Percentiles rank a stretch among this genome's conserved stretches.
Conservation (phyloP, 306 rosid genomes). For the Prunus davidiana region DNA sequence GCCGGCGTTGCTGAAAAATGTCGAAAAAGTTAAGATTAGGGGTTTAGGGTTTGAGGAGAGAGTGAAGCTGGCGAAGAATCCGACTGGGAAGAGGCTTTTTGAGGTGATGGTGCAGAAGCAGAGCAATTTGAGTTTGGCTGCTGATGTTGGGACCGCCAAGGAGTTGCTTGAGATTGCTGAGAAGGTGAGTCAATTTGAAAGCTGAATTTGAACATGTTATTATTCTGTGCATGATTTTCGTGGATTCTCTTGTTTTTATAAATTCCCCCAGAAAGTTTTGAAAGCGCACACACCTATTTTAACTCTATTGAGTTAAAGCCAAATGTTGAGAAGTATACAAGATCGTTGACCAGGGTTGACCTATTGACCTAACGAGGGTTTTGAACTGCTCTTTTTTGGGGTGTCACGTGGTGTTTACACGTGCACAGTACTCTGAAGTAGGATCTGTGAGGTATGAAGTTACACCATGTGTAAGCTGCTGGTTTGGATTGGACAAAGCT, state of each 20-base stretch:
- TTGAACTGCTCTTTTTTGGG: not conserved
- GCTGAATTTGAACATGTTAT: not conserved
- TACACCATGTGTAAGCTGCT: not conserved
- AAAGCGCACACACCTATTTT: not conserved
- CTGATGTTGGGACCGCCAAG: constrained; percentile 80
- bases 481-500: not conserved
- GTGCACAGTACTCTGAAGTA: not conserved
- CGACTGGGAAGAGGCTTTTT: constrained; percentile 74
- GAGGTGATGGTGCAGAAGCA: constrained; percentile 78
- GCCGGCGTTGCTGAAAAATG: constrained; percentile 39
- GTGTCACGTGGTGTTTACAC: not conserved
- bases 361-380: not conserved
- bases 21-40: constrained; percentile 32
- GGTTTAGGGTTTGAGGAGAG: constrained; percentile 61
- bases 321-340: not conserved
- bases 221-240: not conserved
- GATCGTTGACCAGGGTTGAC: not conserved
- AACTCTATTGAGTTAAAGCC: not conserved
- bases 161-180: constrained; percentile 85
- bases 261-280: not conserved
- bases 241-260: constrained; percentile 1
- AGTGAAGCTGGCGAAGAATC: constrained; percentile 68
- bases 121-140: constrained; percentile 82
- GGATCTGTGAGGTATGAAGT: not conserved
- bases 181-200: constrained; percentile 36